Evolutionary conservation across 2,329 filamentous ascomycete species (phyloP).

Genomic region (Monilinia laxa): DNA sequence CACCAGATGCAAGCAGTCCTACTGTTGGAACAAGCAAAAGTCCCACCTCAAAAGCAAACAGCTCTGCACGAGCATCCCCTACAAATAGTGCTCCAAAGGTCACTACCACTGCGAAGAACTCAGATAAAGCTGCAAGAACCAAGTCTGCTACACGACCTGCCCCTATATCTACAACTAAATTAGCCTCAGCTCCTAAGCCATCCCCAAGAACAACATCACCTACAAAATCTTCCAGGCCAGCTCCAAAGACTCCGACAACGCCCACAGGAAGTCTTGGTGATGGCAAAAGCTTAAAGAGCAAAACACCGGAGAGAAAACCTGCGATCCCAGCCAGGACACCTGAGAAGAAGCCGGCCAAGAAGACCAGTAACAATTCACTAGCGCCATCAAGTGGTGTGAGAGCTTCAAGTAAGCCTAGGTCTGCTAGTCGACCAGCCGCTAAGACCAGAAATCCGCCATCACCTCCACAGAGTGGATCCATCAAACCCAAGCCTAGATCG

Average conservation of each 20-base stretch:
- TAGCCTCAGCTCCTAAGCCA: slow-evolving; percentile 9
- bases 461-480: slow-evolving; percentile 43
- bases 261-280: slow-evolving; percentile 1
- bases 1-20: not conserved
- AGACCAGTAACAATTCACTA: slow-evolving; percentile 29
- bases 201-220: slow-evolving; percentile 24
- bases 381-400: slow-evolving; percentile 29
- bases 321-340: slow-evolving; percentile 37
- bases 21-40: not conserved
- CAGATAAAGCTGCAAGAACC: slow-evolving; percentile 8
- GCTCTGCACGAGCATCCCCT: not conserved
- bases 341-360: slow-evolving; percentile 31
- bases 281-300: slow-evolving; percentile 26
- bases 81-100: slow-evolving; percentile 15
- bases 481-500: slow-evolving; percentile 64
- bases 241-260: slow-evolving; percentile 23
- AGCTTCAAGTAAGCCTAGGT: slow-evolving; percentile 33
- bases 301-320: slow-evolving; percentile 28
- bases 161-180: slow-evolving; percentile 19
- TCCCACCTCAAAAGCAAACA: slow-evolving; percentile 5
- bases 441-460: slow-evolving; percentile 36
- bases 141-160: slow-evolving; percentile 17
- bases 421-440: slow-evolving; percentile 25
- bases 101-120: not conserved
- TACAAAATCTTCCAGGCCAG: slow-evolving; percentile 28